These are phyloP conservation scores for Talaromyces liani DNA, from an alignment of 495 filamentous ascomycete genomes.

Conservation along the genomic window DNA sequence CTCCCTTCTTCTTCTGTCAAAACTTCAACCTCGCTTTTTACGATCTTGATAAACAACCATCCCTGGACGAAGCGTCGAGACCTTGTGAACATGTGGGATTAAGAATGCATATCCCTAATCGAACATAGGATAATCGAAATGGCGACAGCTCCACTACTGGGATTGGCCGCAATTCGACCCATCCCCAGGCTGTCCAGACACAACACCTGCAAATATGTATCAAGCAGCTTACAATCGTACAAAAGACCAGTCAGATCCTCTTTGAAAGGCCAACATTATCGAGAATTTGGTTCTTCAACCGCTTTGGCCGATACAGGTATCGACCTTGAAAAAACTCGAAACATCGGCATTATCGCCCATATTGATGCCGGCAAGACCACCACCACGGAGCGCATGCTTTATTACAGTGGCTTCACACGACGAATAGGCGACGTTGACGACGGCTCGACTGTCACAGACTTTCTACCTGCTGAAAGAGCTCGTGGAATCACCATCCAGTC, in stretches of 20 bases:
- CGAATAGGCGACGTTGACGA: slow-evolving; percentile 95
- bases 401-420: slow-evolving; percentile 84
- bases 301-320: slow-evolving; percentile 4
- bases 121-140: not conserved
- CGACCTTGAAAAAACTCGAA: slow-evolving; percentile 58
- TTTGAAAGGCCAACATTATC: not conserved
- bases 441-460: slow-evolving; percentile 96
- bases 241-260: not conserved
- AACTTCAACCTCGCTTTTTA: not conserved
- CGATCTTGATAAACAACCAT: not conserved
- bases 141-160: not conserved
- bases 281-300: not conserved
- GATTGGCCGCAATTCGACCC: not conserved
- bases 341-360: slow-evolving; percentile 98
- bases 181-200: not conserved
- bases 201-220: not conserved
- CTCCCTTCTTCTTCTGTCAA: not conserved
- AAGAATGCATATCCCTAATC: too few relatives aligned
- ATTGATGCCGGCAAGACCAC: slow-evolving; percentile 99
- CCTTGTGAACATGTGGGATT: too few relatives aligned
- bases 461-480: slow-evolving; percentile 86
- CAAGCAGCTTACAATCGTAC: not conserved
- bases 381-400: slow-evolving; percentile 98
- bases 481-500: slow-evolving; percentile 98
- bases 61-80: not conserved